Percentiles rank a stretch among this genome's conserved stretches.
phyloP scores from a whole-genome alignment of 805 yeast species.

The Tetrapisispora iriomotensis region DNA sequence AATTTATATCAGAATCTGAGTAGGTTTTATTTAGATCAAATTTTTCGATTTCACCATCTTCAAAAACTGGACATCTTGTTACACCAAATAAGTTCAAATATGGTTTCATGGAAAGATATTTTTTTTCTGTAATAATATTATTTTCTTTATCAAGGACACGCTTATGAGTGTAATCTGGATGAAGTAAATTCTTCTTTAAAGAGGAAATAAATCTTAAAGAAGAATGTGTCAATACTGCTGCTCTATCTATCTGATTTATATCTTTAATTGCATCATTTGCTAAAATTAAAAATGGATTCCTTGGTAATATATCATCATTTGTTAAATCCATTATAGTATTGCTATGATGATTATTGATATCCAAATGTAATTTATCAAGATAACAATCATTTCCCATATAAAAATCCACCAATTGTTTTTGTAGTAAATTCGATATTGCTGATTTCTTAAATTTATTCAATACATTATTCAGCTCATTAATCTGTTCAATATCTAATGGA shows the following conservation, averaged over 20 bases:
- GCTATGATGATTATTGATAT: constrained; percentile 35
- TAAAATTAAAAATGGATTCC: constrained; percentile 66
- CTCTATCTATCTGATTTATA: constrained; percentile 55
- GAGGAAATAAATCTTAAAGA: constrained; percentile 57
- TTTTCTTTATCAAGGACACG: not conserved
- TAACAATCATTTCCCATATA: constrained; percentile 39
- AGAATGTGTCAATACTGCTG: constrained; percentile 57
- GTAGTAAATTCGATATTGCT: constrained; percentile 37
- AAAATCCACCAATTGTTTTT: constrained; percentile 43
- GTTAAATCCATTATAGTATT: constrained; percentile 44
- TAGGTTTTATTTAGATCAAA: constrained; percentile 35
- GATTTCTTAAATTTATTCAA: constrained; percentile 39
- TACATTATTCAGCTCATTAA: constrained; percentile 32
- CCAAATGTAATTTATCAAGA: constrained; percentile 39
- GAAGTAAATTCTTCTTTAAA: constrained; percentile 42
- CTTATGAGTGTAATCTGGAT: constrained; percentile 40
- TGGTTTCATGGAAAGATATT: constrained; percentile 57
- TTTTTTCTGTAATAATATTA: constrained; percentile 34
- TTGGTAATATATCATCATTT: constrained; percentile 54
- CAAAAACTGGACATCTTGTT: constrained; percentile 42
- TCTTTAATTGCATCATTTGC: constrained; percentile 65
- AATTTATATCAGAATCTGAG: constrained; percentile 36
- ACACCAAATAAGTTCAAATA: constrained; percentile 61
- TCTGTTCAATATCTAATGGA: constrained; percentile 19
- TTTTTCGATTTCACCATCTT: constrained; percentile 21